A percentile compares a stretch with the other conserved stretches of the same genome.
Conservation (phyloP, 2,329 filamentous ascomycete genomes). For the Colletotrichum eremochloae region DNA sequence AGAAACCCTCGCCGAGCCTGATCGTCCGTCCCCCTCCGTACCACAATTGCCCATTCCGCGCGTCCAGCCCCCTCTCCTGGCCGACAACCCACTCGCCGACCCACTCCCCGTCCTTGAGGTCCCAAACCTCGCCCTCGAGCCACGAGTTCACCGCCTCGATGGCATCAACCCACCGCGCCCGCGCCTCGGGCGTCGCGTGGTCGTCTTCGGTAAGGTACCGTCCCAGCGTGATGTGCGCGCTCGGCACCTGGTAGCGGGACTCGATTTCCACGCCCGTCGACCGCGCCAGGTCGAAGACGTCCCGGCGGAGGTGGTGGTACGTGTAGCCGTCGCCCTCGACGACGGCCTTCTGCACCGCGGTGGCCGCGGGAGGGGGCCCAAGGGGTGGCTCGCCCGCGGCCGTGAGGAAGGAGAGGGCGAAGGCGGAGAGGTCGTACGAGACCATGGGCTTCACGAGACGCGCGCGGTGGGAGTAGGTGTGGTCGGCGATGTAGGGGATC, state of each 20-base stretch:
- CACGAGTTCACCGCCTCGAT: slow-evolving; percentile 84
- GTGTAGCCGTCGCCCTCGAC: slow-evolving; percentile 76
- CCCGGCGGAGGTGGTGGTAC: slow-evolving; percentile 90
- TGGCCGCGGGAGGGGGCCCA: slow-evolving; percentile 56
- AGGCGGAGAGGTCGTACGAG: slow-evolving; percentile 86
- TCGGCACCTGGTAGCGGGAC: slow-evolving; percentile 89
- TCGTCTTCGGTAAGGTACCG: slow-evolving; percentile 81
- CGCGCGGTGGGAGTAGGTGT: slow-evolving; percentile 75
- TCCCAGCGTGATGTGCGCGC: slow-evolving; percentile 89
- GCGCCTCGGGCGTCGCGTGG: slow-evolving; percentile 68
- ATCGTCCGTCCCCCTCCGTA: slow-evolving; percentile 87
- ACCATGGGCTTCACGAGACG: slow-evolving; percentile 86
- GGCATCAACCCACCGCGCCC: slow-evolving; percentile 73
- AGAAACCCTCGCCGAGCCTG: slow-evolving; percentile 72
- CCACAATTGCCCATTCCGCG: slow-evolving; percentile 82
- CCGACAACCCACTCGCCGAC: slow-evolving; percentile 88
- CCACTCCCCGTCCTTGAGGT: slow-evolving; percentile 57
- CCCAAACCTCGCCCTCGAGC: slow-evolving; percentile 80
- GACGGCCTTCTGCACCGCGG: slow-evolving; percentile 51
- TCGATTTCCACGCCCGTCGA: slow-evolving; percentile 76
- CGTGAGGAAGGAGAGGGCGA: slow-evolving; percentile 90
- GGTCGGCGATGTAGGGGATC: slow-evolving; percentile 73
- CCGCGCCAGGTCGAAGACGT: slow-evolving; percentile 75
- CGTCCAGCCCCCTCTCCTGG: slow-evolving; percentile 84
- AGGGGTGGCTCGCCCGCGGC: slow-evolving; percentile 72